Percentiles rank a stretch among this genome's conserved stretches.
These are phyloP conservation scores for Entomophthora muscae DNA, from an alignment of 371 early-diverging fungal genomes.

Conservation along the genomic window DNA sequence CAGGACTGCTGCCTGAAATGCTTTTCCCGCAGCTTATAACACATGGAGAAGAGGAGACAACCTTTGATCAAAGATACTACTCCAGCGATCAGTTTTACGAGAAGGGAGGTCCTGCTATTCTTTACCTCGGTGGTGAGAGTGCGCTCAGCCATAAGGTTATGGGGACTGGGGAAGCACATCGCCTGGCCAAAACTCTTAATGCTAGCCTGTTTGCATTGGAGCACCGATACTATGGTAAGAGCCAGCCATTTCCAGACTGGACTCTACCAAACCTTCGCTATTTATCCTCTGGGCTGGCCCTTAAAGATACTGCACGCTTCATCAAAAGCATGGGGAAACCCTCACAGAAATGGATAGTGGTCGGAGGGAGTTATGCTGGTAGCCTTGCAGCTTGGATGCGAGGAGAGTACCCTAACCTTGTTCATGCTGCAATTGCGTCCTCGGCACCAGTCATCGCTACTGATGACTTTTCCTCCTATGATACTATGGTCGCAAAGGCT, in stretches of 20 bases:
- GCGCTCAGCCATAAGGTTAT: neutral
- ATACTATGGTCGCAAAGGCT: neutral
- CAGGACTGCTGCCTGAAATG: too few species aligned
- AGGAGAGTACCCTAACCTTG: conserved; percentile 34
- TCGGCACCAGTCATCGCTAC: conserved; percentile 42
- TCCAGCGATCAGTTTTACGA: neutral
- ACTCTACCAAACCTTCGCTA: conserved; percentile 18
- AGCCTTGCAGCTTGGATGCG: conserved; percentile 54
- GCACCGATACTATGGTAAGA: conserved; percentile 55
- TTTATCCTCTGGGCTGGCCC: conserved; percentile 33
- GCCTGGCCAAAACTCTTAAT: conserved; percentile 30
- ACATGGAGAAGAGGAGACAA: neutral
- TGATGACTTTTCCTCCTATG: conserved; percentile 39
- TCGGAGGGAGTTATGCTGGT: conserved; percentile 54
- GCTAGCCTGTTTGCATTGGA: conserved; percentile 51
- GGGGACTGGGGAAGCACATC: neutral
- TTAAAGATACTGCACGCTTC: conserved; percentile 43
- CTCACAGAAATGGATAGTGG: conserved; percentile 33
- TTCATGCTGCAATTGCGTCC: conserved; percentile 49
- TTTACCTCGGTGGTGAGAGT: neutral
- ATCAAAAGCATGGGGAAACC: conserved; percentile 16
- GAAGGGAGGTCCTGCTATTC: conserved; percentile 7
- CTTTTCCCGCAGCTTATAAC: neutral
- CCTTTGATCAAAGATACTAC: conserved; percentile 3
- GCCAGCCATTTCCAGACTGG: conserved; percentile 21